Evolutionary conservation across 2,329 filamentous ascomycete genomes (phyloP), one percentile per base, ranked within the genome.

Genomic region (Onygenales sp.): DNA sequence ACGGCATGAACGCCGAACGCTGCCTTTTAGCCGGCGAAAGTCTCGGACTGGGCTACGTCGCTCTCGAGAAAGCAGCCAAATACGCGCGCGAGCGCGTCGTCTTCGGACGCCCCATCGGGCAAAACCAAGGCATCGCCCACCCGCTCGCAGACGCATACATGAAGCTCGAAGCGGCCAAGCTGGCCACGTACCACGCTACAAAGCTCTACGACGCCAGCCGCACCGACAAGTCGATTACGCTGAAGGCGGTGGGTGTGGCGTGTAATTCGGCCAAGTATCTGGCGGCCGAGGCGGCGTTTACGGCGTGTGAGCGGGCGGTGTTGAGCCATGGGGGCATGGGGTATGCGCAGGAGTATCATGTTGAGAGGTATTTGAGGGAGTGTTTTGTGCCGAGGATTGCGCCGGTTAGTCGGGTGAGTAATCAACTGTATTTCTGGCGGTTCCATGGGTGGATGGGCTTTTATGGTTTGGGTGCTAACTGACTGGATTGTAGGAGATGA

Each of bases 1-100:
- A 89, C 61, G 86, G 87, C 2, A 88, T 90, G 84, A 90, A 90
- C 58, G 86, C 86, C 0, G 86, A 90, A 66, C 76, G 86, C 2
- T 88, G 86, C 63, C 76, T 90, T 0, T 72, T 90, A 0, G 87
- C 87, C 1, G 87, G 87, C 27, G 88, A 93, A 71, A 87, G 89
- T 0, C 75, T 93, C 0, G 88, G 89, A 0, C 72, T 94, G 0
- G 89, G 88, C 0, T 93, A 93, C 61, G 86, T 83, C 0, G 87
- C 81, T 8, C 70, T 84, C 32, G 72, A 75, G 53, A 81, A 75
- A 58, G 86, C 86, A 0, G 75, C 82, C 0, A 73, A 72, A 14
- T 90, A 90, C 59, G 85, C 86, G 0, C 74, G 77, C 50, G 83
- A 87, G 39, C 76, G 86, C 0, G 74, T 83, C 4, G 80, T 83